A percentile compares a stretch with the other conserved stretches of the same genome.
Conservation (phyloP, 805 yeast genomes). For the Saturnispora saitoi region DNA sequence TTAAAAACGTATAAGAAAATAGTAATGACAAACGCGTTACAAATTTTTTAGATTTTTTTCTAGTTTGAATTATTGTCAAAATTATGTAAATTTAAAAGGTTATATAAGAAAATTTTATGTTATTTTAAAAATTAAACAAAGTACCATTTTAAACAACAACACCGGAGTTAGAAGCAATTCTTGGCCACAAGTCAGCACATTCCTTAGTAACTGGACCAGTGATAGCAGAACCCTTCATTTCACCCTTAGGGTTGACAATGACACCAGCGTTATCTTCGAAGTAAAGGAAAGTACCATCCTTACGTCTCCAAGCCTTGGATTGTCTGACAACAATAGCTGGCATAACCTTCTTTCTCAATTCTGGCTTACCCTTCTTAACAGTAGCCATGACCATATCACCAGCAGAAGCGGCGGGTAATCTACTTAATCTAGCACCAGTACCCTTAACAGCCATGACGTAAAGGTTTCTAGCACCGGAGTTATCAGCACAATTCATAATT, state of each 20-base stretch:
- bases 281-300: slow-evolving; percentile 98
- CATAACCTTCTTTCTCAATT: slow-evolving; percentile 99
- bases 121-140: background rate
- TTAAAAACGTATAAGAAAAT: too few relatives aligned
- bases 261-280: slow-evolving; percentile 99
- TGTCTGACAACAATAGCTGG: slow-evolving; percentile 99
- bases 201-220: slow-evolving; percentile 99
- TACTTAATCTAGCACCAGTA: slow-evolving; percentile 98
- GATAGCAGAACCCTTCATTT: slow-evolving; percentile 99
- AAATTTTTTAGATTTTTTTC: background rate
- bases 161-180: slow-evolving; percentile 99
- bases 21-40: background rate
- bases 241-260: slow-evolving; percentile 99
- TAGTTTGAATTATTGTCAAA: background rate
- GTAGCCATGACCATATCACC: slow-evolving; percentile 99
- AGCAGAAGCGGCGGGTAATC: slow-evolving; percentile 99
- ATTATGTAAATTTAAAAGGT: background rate
- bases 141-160: slow-evolving; percentile 78
- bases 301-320: slow-evolving; percentile 99
- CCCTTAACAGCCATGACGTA: slow-evolving; percentile 99
- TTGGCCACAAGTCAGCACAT: slow-evolving; percentile 99
- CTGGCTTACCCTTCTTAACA: slow-evolving; percentile 99
- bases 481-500: slow-evolving; percentile 99
- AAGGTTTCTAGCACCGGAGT: slow-evolving; percentile 99
- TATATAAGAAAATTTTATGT: too few relatives aligned